Base-by-base conservation (phyloP, 768 basidiomycete species). In the Hygrocybe punicea region DNA sequence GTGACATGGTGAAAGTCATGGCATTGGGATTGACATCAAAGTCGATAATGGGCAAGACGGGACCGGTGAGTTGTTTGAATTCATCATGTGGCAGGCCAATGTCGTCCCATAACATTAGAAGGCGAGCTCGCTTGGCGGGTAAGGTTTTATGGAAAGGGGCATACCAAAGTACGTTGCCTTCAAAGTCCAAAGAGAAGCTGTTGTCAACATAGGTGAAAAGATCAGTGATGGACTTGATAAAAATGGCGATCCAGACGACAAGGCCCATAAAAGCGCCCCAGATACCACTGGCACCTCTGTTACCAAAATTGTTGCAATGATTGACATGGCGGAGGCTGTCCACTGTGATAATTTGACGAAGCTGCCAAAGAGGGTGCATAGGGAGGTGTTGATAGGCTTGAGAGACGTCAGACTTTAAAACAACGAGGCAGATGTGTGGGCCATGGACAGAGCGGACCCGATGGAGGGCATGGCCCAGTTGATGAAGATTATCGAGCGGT, bases 381-480 rank as follows among this genome's bases (percentile, higher is more conserved):
- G 73, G 78, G 21, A 75, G 49, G 1, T 54, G 64, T 0, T 66
- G 60, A 48, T 75, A 78, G 0, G 78, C 77, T 9, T 64, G 56
- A 0, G 65, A 62, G 0, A 80, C 72, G 53, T 80, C 76, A 0
- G 68, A 70, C 54, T 78, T 78, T 66, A 71, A 77, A 0, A 76
- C 49, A 4, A 57, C 52, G 11, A 73, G 58, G 25, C 17, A 17
- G 9, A 19, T 14, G 34, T 21, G 3, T 17, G 29, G 29, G 4
- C 25, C 25, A 36, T 46, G 34, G 10, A 6, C 7, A 16, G 21
- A 2, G 4, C 29, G 16, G 6, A 33, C 56, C 17, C 65, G 51
- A 7, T 65, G 58, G 19, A 71, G 42, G 14, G 54, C 56, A 23
- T 60, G 46, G 6, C 71, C 73, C 0, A 77, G 60, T 13, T 73